Evolutionary conservation across 768 basidiomycete genomes (phyloP), one percentile per base, ranked within the genome.

Genomic region (Amanita pallidorosea): DNA sequence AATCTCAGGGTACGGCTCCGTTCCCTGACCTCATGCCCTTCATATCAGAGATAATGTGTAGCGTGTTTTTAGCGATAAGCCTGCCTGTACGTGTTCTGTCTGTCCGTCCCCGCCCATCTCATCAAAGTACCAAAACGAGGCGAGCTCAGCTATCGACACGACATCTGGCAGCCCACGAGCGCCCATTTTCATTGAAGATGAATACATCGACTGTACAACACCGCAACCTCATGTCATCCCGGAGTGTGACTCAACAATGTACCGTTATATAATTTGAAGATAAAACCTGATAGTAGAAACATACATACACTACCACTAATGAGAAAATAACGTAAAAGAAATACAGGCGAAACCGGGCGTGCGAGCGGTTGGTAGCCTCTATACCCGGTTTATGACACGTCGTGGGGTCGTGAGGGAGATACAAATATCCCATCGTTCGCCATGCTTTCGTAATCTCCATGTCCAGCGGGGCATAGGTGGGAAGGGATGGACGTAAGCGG

Each of bases 251-350:
- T n/a, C n/a, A n/a, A 13, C 23, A 23, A 27, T 6, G 9, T 2
- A 11, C 7, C 33, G 33, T 33, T 33, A 13, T 33, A 13, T 33
- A 33, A 33, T 12, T 31, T 23, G 2, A 2, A 33, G 12, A 33
- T 33, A 13, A n/a, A n/a, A n/a, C 33, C 2, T 4, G 33, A 46
- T 46, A 18, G 25, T 46, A 35, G 29, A 33, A 31, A 47, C 29
- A 46, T 20, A 20, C 31, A 36, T 47, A 36, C 45, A 18, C 12
- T 49, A 29, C 47, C 36, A 40, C 11, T 38, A 37, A 12, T 13
- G 36, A 48, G 35, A 49, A 33, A 50, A 22, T 50, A 50, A 43
- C 40, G 49, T 50, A 50, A 50, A 23, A 50, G 9, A 20, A 37
- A 48, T 48, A n/a, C 27, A 18, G 20, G 22, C 23, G 36, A 48